phyloP scores from a whole-genome alignment of 805 yeast species.

The Lachancea cidri region DNA sequence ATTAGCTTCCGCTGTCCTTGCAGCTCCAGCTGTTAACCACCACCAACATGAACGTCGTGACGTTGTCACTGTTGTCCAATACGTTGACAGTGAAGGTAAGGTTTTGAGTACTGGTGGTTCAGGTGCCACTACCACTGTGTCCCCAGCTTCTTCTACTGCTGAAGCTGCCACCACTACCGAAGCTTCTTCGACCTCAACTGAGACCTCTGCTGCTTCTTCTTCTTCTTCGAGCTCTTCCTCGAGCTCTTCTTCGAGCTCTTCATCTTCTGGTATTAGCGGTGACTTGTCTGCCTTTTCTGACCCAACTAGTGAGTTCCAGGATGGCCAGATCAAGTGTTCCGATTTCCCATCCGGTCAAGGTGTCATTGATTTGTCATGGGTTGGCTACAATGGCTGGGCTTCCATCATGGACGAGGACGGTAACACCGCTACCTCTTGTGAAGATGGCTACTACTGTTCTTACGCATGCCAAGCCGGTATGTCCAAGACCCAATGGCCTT shows the following conservation, averaged over 20 bases:
- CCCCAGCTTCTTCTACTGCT: constrained; percentile 12
- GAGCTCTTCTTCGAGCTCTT: constrained; percentile 10
- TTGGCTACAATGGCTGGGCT: constrained; percentile 49
- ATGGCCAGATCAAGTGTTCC: constrained; percentile 65
- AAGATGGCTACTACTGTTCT: constrained; percentile 91
- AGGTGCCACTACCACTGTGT: constrained; percentile 8
- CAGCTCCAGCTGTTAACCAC: constrained; percentile 24
- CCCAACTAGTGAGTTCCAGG: constrained; percentile 58
- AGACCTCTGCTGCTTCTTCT: constrained; percentile 25
- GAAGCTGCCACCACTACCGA: too few species aligned
- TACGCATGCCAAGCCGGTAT: constrained; percentile 98
- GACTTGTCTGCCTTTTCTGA: constrained; percentile 51
- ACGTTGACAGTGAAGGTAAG: constrained; percentile 29
- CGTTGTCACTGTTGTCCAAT: constrained; percentile 31
- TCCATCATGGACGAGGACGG: constrained; percentile 37
- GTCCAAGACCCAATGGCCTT: constrained; percentile 99
- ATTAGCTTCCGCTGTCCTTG: constrained; percentile 22
- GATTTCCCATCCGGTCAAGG: constrained; percentile 73
- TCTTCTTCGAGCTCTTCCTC: constrained; percentile 7
- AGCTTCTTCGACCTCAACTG: constrained; percentile 18
- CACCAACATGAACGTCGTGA: constrained; percentile 28
- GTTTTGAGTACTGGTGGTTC: constrained; percentile 12
- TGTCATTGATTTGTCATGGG: constrained; percentile 55
- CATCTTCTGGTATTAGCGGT: not conserved
- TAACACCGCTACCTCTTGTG: constrained; percentile 59